Evolutionary conservation across 306 rosid species (phyloP).

Genomic region (Fragaria nilgerrensis): DNA sequence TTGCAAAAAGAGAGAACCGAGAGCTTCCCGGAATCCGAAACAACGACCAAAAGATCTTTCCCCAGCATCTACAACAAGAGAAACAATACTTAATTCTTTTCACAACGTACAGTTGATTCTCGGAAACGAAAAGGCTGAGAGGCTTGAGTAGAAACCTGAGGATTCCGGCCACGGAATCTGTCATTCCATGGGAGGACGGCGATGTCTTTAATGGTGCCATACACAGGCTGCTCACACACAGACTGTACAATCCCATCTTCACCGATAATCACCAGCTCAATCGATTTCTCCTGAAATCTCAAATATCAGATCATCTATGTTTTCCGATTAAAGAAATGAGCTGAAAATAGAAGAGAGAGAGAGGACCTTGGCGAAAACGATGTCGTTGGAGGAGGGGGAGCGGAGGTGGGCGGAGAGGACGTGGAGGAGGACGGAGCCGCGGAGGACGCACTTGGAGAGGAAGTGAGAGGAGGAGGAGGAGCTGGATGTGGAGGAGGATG

Average conservation of each 20-base stretch:
- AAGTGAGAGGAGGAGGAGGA: constrained; percentile 51
- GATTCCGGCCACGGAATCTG: constrained; percentile 42
- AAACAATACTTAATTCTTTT: background rate
- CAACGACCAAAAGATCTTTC: constrained; percentile 73
- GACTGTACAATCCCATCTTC: constrained; percentile 83
- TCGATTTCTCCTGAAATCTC: constrained; percentile 73
- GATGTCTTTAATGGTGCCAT: constrained; percentile 84
- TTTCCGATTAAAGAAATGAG: background rate
- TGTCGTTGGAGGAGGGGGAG: constrained; percentile 64
- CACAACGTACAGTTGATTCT: no score
- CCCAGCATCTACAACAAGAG: constrained; percentile 62
- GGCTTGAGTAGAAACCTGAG: constrained; percentile 45
- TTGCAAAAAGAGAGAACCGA: constrained; percentile 87
- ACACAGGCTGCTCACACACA: constrained; percentile 87
- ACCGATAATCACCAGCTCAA: constrained; percentile 74
- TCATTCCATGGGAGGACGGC: constrained; percentile 85
- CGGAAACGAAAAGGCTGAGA: background rate
- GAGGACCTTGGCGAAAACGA: constrained; percentile 76
- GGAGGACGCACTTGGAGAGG: constrained; percentile 84
- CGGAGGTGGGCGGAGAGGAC: constrained; percentile 76
- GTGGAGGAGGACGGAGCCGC: constrained; percentile 83
- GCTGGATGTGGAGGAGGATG: constrained; percentile 52
- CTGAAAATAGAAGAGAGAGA: background rate
- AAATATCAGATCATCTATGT: background rate
- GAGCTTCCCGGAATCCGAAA: constrained; percentile 95